Base-by-base conservation (phyloP, 2,329 filamentous ascomycete species). In the Fusarium graminum region DNA sequence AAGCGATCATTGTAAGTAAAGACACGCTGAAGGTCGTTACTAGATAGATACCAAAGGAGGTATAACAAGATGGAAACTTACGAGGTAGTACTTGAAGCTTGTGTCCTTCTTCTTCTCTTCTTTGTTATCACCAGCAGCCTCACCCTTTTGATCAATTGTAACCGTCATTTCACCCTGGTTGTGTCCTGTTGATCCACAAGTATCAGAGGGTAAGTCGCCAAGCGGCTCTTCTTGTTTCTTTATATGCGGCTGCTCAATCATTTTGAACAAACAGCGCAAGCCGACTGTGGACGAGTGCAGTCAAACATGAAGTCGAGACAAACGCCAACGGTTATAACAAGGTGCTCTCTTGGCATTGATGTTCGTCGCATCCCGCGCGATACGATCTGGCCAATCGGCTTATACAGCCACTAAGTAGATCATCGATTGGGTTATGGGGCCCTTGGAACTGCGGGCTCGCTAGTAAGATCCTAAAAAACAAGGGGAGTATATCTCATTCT, bases 1-100 rank as follows among this genome's bases (percentile, higher is more conserved):
- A 67, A 16, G 7, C 62, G 56, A 56, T 81, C 77, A 44, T 78
- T 80, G 71, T 81, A 81, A 11, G 63, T 67, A 46, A 80, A 79
- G 53, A 80, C 74, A 12, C 78, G 74, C 78, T 80, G 25, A 4
- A 12, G 11, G 17, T 30, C 16, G 4, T 6, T 29, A 25, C 60
- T 26, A 36, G 30, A 14, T 19, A 14, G 7, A 7, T 10, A 10
- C 12, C 17, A 4, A 8, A n/a, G 28, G 2, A 16, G 2, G 10
- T 2, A 26, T 2, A 8, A 39, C 0, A 29, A 8, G 10, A 3
- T 3, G 16, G 12, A 43, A 17, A 64, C 68, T 38, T 38, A 70
- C 74, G 42, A 73, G 12, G 17, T 70, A 74, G 30, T 72, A 72
- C n/a, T 66, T 68, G 56, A 75, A 72, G 50, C 73, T 65, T 5